Evolutionary conservation across 345 rosid species (phyloP).

Genomic region (Aurinia saxatilis): DNA sequence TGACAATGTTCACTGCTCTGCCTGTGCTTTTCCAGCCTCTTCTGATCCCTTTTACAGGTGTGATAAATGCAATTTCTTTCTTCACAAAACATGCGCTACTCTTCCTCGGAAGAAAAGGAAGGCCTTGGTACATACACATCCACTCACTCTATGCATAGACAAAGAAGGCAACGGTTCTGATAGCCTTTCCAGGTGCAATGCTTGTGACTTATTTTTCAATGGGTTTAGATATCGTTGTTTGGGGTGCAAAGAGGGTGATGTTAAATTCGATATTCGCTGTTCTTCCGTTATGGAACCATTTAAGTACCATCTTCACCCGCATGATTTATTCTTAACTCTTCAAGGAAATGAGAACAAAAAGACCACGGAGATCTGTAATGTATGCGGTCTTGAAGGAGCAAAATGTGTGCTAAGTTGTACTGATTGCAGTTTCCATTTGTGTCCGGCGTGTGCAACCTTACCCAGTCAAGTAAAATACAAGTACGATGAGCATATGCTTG

Average conservation of each 20-base stretch:
- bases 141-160: neutral
- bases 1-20: neutral
- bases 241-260: neutral
- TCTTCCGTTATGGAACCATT: neutral
- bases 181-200: neutral
- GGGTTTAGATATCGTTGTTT: neutral
- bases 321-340: too few relatives aligned
- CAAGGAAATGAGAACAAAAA: too few relatives aligned
- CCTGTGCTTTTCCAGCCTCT: neutral
- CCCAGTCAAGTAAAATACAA: neutral
- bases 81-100: neutral
- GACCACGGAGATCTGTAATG: neutral
- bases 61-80: neutral
- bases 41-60: neutral
- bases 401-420: neutral
- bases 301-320: neutral
- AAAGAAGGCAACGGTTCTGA: neutral
- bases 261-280: neutral
- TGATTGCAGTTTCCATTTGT: neutral
- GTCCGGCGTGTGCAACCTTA: neutral
- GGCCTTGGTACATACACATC: neutral
- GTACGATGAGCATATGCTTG: slow-evolving; percentile 5
- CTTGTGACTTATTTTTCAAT: neutral
- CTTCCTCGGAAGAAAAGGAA: neutral
- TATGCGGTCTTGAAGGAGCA: neutral